A percentile compares a stretch with the other conserved stretches of the same genome.
phyloP scores from a whole-genome alignment of 208 protist species.

The Crithidia brevicula region DNA sequence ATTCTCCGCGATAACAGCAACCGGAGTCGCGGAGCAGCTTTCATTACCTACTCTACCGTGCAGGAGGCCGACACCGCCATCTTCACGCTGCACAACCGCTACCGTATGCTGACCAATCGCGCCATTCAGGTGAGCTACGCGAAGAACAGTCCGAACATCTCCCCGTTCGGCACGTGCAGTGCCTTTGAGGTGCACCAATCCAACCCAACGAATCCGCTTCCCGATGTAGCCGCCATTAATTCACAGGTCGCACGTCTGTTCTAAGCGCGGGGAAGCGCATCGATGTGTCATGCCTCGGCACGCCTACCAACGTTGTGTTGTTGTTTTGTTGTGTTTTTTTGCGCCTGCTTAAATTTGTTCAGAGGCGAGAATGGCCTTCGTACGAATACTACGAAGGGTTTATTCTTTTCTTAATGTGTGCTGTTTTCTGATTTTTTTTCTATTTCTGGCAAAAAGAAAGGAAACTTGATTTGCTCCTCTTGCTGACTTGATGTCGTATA shows the following conservation, averaged over 20 bases:
- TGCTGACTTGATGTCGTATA: no score
- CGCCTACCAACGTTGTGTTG: no score
- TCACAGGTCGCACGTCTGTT: conserved; percentile 36
- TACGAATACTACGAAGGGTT: no score
- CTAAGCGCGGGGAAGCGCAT: conserved; percentile 16
- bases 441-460: no score
- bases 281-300: not conserved
- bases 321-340: no score
- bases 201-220: conserved; percentile 86
- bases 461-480: no score
- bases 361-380: no score
- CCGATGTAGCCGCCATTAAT: conserved; percentile 62
- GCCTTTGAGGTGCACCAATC: conserved; percentile 84
- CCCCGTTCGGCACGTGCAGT: conserved; percentile 76
- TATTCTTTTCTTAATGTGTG: no score
- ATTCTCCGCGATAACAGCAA: conserved; percentile 86
- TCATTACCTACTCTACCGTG: conserved; percentile 82
- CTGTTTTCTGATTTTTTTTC: no score
- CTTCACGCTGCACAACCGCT: conserved; percentile 88
- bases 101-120: conserved; percentile 88
- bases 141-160: conserved; percentile 89
- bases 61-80: conserved; percentile 89
- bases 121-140: conserved; percentile 92
- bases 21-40: conserved; percentile 82
- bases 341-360: no score